phyloP scores from a whole-genome alignment of 768 basidiomycete genomes.

The Hygrocybe coccinea region DNA sequence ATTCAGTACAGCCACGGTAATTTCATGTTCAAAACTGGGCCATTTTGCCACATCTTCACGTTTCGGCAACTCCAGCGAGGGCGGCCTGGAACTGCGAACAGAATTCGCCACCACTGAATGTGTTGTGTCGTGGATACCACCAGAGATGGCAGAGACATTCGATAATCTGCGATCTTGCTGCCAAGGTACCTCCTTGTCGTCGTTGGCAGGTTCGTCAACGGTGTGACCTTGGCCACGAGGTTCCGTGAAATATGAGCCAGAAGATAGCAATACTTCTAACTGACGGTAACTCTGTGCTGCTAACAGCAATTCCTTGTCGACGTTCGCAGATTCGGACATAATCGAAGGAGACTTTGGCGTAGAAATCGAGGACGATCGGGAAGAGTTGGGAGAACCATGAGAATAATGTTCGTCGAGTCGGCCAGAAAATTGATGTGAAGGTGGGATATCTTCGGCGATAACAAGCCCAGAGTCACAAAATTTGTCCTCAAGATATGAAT shows the following conservation, averaged over 20 bases:
- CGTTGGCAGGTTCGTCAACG: background rate
- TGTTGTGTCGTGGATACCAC: background rate
- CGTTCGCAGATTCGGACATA: background rate
- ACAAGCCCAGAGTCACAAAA: background rate
- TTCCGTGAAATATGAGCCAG: background rate
- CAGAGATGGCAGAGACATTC: background rate
- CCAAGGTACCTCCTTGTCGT: background rate
- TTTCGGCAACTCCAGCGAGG: background rate
- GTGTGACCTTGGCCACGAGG: background rate
- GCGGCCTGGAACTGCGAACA: background rate
- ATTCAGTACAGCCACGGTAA: conserved; percentile 22
- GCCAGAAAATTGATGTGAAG: background rate
- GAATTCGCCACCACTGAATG: background rate
- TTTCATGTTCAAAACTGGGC: conserved; percentile 22
- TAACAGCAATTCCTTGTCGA: background rate
- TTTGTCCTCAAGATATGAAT: background rate
- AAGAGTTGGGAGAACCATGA: background rate
- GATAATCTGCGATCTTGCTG: background rate
- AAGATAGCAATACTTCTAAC: background rate
- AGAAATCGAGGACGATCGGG: background rate
- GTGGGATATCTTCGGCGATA: background rate
- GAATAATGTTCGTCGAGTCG: background rate
- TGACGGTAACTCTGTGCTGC: background rate
- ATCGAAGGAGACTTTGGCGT: background rate
- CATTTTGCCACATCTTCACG: conserved; percentile 2